Conservation (phyloP, 768 basidiomycete genomes). For the Ramaria sp. region DNA sequence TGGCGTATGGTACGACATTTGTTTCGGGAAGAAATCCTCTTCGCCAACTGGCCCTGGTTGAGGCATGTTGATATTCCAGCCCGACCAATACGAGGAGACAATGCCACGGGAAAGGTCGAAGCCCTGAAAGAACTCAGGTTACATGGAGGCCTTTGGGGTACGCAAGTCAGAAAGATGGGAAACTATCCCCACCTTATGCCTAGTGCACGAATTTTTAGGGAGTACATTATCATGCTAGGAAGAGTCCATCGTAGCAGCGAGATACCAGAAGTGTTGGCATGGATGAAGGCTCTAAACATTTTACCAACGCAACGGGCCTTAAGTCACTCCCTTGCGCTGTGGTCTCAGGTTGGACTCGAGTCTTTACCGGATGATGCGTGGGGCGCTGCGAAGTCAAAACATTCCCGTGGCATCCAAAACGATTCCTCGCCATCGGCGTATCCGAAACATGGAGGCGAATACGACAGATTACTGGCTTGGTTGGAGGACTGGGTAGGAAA, state of each 20-base stretch:
- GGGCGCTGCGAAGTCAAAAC: slow-evolving; percentile 12
- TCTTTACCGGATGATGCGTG: slow-evolving; percentile 45
- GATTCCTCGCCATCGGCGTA: neutral
- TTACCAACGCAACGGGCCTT: slow-evolving; percentile 44
- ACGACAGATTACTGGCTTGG: slow-evolving; percentile 38
- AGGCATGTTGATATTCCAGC: slow-evolving; percentile 27
- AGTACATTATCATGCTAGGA: slow-evolving; percentile 54
- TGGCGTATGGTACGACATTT: slow-evolving; percentile 37
- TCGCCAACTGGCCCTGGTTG: slow-evolving; percentile 45
- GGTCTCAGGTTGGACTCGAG: slow-evolving; percentile 57
- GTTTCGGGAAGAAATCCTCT: slow-evolving; percentile 40
- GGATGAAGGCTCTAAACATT: slow-evolving; percentile 58
- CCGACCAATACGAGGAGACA: slow-evolving; percentile 20
- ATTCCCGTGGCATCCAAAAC: neutral
- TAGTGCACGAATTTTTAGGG: slow-evolving; percentile 38
- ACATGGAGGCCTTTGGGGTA: neutral
- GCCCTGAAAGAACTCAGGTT: neutral
- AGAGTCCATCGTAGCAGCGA: slow-evolving; percentile 37
- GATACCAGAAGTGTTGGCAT: slow-evolving; percentile 56
- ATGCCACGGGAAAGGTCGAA: slow-evolving; percentile 4
- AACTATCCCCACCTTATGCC: slow-evolving; percentile 33
- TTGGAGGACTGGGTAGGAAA: slow-evolving; percentile 47
- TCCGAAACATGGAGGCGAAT: slow-evolving; percentile 27
- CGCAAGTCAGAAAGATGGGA: slow-evolving; percentile 9
- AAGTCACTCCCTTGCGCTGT: slow-evolving; percentile 52